phyloP scores from a whole-genome alignment of 352 stramenopile species.

The Hyaloperonospora arabidopsidis region DNA sequence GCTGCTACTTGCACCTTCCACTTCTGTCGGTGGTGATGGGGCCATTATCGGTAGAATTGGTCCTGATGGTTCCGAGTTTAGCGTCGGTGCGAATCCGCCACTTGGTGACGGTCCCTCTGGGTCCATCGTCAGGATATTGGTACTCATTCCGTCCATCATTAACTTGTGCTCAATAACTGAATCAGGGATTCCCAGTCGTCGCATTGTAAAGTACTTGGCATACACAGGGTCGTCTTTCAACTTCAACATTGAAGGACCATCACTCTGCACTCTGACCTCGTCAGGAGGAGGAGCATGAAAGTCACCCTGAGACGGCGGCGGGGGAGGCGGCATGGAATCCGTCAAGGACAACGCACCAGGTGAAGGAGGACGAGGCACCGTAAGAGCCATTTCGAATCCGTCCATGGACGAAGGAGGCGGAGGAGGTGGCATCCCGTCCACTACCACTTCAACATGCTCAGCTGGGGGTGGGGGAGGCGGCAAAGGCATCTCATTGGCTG shows the following conservation, averaged over 20 bases:
- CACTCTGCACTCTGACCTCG: conserved; percentile 14
- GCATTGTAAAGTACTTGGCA: conserved; percentile 84
- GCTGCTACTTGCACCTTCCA: conserved; percentile 1
- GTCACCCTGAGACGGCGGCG: conserved; percentile 24
- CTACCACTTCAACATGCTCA: conserved; percentile 14
- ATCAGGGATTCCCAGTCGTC: conserved; percentile 59
- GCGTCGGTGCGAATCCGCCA: conserved; percentile 27
- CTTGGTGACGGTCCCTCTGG: conserved; percentile 69
- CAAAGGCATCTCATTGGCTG: conserved; percentile 26
- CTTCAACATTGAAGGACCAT: conserved; percentile 48
- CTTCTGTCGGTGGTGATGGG: conserved; percentile 23
- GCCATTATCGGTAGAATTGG: conserved; percentile 35
- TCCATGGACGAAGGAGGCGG: conserved; percentile 18
- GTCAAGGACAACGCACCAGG: conserved; percentile 15
- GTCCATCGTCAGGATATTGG: conserved; percentile 69
- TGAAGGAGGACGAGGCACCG: conserved; percentile 24
- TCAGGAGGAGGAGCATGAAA: conserved; percentile 21
- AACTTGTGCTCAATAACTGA: conserved; percentile 75
- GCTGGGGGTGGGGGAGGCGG: conserved; percentile 45
- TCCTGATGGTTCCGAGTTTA: conserved; percentile 22
- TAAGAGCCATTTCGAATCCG: conserved; percentile 22
- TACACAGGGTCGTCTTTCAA: conserved; percentile 78
- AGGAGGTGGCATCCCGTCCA: conserved; percentile 12
- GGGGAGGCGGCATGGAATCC: conserved; percentile 19
- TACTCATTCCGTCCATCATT: conserved; percentile 66